Evolutionary conservation across 371 early-diverging fungal genomes (phyloP), one percentile per base, ranked within the genome.

Genomic region (Haplosporangium sp.): DNA sequence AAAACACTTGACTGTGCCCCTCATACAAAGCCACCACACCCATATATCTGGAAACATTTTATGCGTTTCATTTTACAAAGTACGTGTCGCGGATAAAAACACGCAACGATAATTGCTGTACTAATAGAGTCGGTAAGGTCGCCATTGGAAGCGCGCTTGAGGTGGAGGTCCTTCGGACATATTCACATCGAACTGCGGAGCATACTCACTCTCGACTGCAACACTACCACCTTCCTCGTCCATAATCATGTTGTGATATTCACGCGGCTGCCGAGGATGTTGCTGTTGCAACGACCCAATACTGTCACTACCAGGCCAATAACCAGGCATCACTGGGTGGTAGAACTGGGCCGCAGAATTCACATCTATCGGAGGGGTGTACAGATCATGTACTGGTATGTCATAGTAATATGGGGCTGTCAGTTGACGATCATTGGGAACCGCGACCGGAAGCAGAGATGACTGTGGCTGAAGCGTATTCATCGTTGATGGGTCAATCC

Each of bases 111-210:
- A 29, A 4, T 29, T 29, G 29, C 29, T 29, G 4, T 29, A 14
- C 53, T 53, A 73, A 23, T 55, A 74, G 20, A 75, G 62, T 13
- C 65, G 56, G 41, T 65, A 70, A 7, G 75, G 75, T 57, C 75
- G 50, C 75, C 75, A 75, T 13, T 56, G 46, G 41, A 75, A 75
- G 18, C 16, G 61, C 6, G 60, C 12, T 18, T 54, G 54, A 9
- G 52, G 9, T 13, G 52, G 43, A 2, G 46, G 58, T 14, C 12
- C 12, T 8, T 21, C 7, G 13, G 55, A 18, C 11, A 42, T 14
- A 16, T 23, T 6, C 18, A 20, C 21, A 10, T 40, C 41, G 41
- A 36, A 52, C 9, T 13, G 14, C 43, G 23, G 36, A 1, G 12
- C n/a, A 14, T 36, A 29, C 2, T 21, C 20, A 37, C 36, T 36